These are phyloP conservation scores for Incumbomyces lentus DNA, from an alignment of 2,329 filamentous ascomycete species.

Conservation along the genomic window DNA sequence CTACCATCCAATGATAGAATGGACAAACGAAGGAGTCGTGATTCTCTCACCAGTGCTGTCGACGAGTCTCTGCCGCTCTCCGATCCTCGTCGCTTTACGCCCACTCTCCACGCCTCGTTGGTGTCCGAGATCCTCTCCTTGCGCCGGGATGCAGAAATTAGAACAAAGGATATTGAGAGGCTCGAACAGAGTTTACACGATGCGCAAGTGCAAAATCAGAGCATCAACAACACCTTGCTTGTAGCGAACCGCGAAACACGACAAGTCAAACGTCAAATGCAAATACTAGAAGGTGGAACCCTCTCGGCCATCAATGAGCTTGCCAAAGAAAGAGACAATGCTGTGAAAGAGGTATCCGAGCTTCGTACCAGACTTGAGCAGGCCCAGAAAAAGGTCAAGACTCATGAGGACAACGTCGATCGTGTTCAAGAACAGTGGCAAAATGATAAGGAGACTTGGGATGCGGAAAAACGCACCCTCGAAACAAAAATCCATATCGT, in stretches of 20 bases:
- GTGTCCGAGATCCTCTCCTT: constrained; percentile 88
- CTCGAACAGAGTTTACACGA: constrained; percentile 66
- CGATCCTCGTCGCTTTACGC: constrained; percentile 87
- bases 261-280: constrained; percentile 72
- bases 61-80: constrained; percentile 64
- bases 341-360: constrained; percentile 61
- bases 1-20: constrained; percentile 36
- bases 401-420: constrained; percentile 72
- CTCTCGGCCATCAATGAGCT: constrained; percentile 77
- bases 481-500: constrained; percentile 85
- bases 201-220: constrained; percentile 63
- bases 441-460: constrained; percentile 74
- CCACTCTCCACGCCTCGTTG: constrained; percentile 84
- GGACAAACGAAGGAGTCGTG: constrained; percentile 28
- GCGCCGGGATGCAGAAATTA: constrained; percentile 81
- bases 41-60: constrained; percentile 26
- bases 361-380: constrained; percentile 66
- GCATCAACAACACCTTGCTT: constrained; percentile 51
- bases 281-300: constrained; percentile 77
- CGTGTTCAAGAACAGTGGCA: constrained; percentile 71
- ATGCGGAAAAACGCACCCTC: constrained; percentile 67
- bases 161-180: constrained; percentile 73
- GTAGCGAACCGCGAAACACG: constrained; percentile 64
- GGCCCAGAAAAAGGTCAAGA: constrained; percentile 65
- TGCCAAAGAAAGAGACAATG: constrained; percentile 74